Conservation (phyloP, 768 basidiomycete genomes). For the Lanmaoa rubissima region DNA sequence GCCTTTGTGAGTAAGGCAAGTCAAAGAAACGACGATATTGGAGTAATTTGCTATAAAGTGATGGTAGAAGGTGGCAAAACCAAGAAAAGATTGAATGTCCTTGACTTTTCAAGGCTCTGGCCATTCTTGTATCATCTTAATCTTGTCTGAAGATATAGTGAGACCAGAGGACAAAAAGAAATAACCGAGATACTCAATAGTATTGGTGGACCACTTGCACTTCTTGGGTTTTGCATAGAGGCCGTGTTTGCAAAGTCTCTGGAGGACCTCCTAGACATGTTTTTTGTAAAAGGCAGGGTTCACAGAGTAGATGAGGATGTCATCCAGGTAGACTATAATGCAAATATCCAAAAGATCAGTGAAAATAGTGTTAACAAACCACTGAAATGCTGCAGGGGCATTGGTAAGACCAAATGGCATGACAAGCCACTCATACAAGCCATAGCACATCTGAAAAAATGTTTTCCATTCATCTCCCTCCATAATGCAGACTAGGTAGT, state of each 20-base stretch:
- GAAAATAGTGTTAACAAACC: too few relatives aligned
- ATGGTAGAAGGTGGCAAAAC: not conserved
- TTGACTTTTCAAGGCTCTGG: not conserved
- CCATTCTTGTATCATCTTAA: not conserved
- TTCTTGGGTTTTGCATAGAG: not conserved
- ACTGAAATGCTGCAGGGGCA: too few relatives aligned
- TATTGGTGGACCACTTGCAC: not conserved
- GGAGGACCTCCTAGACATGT: not conserved
- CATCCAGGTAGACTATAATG: too few relatives aligned
- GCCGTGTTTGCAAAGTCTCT: not conserved
- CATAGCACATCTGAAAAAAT: not conserved
- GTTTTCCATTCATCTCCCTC: not conserved
- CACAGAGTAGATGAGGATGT: too few relatives aligned
- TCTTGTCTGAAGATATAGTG: not conserved
- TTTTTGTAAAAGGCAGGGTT: not conserved
- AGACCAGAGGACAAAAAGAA: not conserved
- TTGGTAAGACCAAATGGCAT: too few relatives aligned
- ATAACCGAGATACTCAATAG: not conserved
- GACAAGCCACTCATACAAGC: not conserved
- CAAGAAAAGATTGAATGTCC: not conserved
- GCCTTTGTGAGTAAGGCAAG: not conserved
- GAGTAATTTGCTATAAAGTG: not conserved
- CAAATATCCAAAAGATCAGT: too few relatives aligned
- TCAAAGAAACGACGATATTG: not conserved
- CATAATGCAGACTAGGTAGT: too few relatives aligned